phyloP scores from a whole-genome alignment of 306 rosid genomes.

The Cotoneaster glaucophyllus region DNA sequence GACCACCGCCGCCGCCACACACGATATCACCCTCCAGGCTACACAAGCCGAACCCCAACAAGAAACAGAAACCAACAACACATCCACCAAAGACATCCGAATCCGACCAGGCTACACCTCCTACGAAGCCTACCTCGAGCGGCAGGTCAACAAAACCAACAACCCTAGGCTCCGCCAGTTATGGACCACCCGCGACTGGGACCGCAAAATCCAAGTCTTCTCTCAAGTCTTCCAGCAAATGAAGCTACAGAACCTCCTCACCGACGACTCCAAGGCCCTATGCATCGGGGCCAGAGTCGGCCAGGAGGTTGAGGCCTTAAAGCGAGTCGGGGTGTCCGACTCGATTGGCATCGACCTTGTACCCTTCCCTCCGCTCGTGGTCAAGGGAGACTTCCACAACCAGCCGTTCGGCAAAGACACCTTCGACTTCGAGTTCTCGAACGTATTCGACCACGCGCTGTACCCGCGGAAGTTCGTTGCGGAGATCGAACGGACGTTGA shows the following conservation, averaged over 20 bases:
- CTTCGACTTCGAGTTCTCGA: conserved; percentile 85
- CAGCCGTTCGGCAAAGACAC: conserved; percentile 57
- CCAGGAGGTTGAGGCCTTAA: conserved; percentile 80
- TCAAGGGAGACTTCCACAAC: conserved; percentile 71
- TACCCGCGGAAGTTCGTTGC: conserved; percentile 61
- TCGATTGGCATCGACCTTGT: conserved; percentile 83
- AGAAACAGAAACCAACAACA: neutral
- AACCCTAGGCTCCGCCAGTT: conserved; percentile 70
- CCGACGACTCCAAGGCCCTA: conserved; percentile 42
- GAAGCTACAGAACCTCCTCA: conserved; percentile 27
- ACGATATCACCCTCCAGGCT: neutral
- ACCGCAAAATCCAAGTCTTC: conserved; percentile 69
- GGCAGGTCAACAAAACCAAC: conserved; percentile 83
- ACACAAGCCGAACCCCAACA: neutral
- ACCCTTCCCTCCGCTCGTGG: conserved; percentile 73
- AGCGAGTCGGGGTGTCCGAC: conserved; percentile 53
- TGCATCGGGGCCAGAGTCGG: conserved; percentile 88
- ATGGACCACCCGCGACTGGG: conserved; percentile 97
- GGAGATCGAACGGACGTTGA: conserved; percentile 89
- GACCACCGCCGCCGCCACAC: neutral
- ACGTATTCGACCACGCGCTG: conserved; percentile 94
- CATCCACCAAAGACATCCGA: conserved; percentile 21
- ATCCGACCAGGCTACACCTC: conserved; percentile 90
- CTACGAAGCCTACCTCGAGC: conserved; percentile 64
- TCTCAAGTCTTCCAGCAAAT: conserved; percentile 45